Conservation (phyloP, 371 early-diverging fungal species). For the Quaeritorhiza haematococci region DNA sequence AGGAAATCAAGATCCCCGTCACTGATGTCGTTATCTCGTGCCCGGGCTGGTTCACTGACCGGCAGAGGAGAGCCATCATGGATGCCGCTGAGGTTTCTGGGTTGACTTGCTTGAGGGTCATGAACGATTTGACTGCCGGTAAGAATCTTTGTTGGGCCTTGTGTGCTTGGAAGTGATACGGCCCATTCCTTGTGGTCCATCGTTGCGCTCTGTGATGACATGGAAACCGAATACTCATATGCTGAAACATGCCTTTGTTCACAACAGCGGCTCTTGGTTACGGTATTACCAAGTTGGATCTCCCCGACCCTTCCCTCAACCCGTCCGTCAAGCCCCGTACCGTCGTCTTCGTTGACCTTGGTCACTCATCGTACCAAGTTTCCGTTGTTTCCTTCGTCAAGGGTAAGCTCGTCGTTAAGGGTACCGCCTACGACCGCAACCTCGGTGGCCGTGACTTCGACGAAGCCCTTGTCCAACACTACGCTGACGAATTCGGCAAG, state of each 20-base stretch:
- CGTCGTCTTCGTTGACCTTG: slow-evolving; percentile 92
- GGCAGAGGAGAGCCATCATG: slow-evolving; percentile 83
- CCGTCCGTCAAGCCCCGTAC: slow-evolving; percentile 70
- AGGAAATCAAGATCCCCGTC: slow-evolving; percentile 78
- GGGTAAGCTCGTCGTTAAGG: slow-evolving; percentile 89
- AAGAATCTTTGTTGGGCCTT: slow-evolving; percentile 7
- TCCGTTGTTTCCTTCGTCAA: slow-evolving; percentile 87
- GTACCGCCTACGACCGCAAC: slow-evolving; percentile 83
- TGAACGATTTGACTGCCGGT: slow-evolving; percentile 88
- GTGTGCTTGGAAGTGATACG: background rate
- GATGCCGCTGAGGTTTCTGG: slow-evolving; percentile 88
- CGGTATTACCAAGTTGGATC: slow-evolving; percentile 94
- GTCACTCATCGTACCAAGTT: slow-evolving; percentile 87
- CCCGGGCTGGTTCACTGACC: slow-evolving; percentile 92
- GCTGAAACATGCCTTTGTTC: no score
- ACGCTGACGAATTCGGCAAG: slow-evolving; percentile 78
- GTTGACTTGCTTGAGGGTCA: slow-evolving; percentile 85
- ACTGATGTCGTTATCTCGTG: slow-evolving; percentile 92
- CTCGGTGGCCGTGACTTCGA: slow-evolving; percentile 96
- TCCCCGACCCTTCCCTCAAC: slow-evolving; percentile 71
- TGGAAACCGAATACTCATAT: no score
- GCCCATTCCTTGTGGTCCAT: no score
- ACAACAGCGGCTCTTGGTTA: slow-evolving; percentile 80
- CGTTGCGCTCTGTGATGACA: no score
- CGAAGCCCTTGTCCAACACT: slow-evolving; percentile 79